Conservation (phyloP, 75 land plant species). For the Pinus tabuliformis region DNA sequence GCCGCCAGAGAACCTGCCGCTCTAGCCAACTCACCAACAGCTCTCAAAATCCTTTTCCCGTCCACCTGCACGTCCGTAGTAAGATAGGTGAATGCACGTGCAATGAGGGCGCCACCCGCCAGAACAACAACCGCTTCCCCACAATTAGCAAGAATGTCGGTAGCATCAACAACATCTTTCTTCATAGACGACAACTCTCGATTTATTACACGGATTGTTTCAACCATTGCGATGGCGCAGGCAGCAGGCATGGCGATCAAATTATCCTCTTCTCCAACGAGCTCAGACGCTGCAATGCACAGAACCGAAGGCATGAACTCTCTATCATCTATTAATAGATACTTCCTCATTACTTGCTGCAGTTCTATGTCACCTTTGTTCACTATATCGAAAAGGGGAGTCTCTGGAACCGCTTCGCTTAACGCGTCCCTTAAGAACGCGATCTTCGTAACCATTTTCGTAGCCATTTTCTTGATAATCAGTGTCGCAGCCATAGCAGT, state of each 20-base stretch:
- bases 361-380: too few species aligned
- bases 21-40: constrained; percentile 8
- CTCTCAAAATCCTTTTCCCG: not conserved
- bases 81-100: constrained; percentile 12
- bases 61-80: not conserved
- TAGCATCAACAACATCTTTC: not conserved
- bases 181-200: constrained; percentile 12
- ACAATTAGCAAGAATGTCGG: not conserved
- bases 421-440: too few species aligned
- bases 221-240: constrained; percentile 18
- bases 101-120: constrained; percentile 11
- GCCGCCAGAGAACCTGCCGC: constrained; percentile 11
- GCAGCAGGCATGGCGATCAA: constrained; percentile 12
- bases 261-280: constrained; percentile 12
- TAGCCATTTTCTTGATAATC: too few species aligned
- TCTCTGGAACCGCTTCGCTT: too few species aligned
- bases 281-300: constrained; percentile 20
- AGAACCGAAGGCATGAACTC: too few species aligned
- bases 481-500: too few species aligned
- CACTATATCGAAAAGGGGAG: too few species aligned
- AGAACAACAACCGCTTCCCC: not conserved
- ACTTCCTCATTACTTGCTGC: too few species aligned
- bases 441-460: too few species aligned
- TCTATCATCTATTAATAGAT: too few species aligned
- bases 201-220: constrained; percentile 15